These are phyloP conservation scores for Chenopodium berlandieri DNA, from an alignment of 148 eudicot species.

Conservation along the genomic window DNA sequence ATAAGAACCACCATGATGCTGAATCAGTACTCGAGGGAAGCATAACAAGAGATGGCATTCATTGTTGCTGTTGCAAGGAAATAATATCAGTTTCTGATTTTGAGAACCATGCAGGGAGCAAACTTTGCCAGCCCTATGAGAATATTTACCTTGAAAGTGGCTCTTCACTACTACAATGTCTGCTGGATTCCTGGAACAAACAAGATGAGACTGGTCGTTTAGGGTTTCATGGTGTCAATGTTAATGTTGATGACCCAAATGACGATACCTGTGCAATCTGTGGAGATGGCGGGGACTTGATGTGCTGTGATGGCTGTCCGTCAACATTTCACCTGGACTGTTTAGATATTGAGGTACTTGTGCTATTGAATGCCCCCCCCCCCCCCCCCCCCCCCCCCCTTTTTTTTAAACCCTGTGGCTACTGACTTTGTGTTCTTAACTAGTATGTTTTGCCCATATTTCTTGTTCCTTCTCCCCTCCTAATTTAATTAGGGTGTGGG, in stretches of 20 bases:
- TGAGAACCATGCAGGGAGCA: conserved; percentile 66
- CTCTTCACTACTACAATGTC: conserved; percentile 56
- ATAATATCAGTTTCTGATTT: conserved; percentile 50
- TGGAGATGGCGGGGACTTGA: conserved; percentile 95
- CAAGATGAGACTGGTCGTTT: conserved; percentile 43
- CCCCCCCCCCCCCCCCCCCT: neutral
- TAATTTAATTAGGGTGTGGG: neutral
- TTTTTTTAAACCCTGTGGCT: neutral
- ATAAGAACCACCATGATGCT: conserved; percentile 39
- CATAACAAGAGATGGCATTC: conserved; percentile 74
- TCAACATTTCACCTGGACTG: conserved; percentile 88
- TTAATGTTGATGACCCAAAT: conserved; percentile 77
- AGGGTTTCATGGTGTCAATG: conserved; percentile 51
- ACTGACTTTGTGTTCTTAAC: neutral
- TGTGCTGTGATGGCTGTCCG: conserved; percentile 96
- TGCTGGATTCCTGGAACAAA: conserved; percentile 63
- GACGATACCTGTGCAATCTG: conserved; percentile 95
- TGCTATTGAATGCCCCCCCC: neutral
- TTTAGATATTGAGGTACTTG: conserved; percentile 61
- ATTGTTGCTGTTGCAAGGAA: conserved; percentile 65
- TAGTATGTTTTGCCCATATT: neutral
- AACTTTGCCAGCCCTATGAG: conserved; percentile 42
- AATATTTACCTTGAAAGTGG: conserved; percentile 63
- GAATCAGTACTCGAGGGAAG: conserved; percentile 53
- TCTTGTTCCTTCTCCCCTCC: neutral